phyloP scores from a whole-genome alignment of 2,329 filamentous ascomycete species.

The Phyllosticta citribraziliensis region DNA sequence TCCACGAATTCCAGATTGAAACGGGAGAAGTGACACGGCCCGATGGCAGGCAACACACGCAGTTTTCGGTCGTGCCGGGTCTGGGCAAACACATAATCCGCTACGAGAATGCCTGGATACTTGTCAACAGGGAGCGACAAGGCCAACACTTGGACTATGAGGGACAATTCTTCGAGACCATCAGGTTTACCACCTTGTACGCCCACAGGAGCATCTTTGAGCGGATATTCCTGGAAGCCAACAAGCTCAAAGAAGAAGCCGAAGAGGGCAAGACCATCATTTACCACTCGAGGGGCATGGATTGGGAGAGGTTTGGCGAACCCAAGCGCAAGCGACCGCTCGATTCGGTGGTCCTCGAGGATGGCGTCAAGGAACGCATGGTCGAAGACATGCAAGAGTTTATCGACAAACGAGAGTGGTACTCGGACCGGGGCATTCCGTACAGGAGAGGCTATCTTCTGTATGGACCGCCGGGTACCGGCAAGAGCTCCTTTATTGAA shows the following conservation, averaged over 20 bases:
- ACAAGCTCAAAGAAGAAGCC: constrained; percentile 65
- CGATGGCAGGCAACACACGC: constrained; percentile 62
- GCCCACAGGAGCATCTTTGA: constrained; percentile 83
- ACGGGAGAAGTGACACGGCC: constrained; percentile 53
- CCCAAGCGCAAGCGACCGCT: constrained; percentile 79
- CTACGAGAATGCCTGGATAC: constrained; percentile 77
- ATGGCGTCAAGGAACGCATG: constrained; percentile 72
- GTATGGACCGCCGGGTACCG: constrained; percentile 81
- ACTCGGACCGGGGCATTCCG: constrained; percentile 86
- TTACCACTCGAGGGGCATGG: constrained; percentile 66
- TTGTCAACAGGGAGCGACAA: constrained; percentile 78
- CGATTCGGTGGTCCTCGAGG: constrained; percentile 75
- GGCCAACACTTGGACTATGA: constrained; percentile 61
- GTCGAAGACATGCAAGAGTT: constrained; percentile 77
- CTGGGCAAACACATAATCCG: constrained; percentile 83
- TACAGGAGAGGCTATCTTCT: constrained; percentile 84
- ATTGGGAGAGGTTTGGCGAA: constrained; percentile 78
- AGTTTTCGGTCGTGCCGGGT: constrained; percentile 82
- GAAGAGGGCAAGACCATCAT: constrained; percentile 90
- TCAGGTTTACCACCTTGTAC: constrained; percentile 87
- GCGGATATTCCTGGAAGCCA: constrained; percentile 78
- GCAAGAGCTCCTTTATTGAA: constrained; percentile 94
- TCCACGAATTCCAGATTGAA: constrained; percentile 56
- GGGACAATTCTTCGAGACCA: constrained; percentile 86
- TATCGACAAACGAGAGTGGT: constrained; percentile 70